Evolutionary conservation across 1,139 yeast species (phyloP), one percentile per base, ranked within the genome.

Genomic region (Blastobotrys arbuscula): DNA sequence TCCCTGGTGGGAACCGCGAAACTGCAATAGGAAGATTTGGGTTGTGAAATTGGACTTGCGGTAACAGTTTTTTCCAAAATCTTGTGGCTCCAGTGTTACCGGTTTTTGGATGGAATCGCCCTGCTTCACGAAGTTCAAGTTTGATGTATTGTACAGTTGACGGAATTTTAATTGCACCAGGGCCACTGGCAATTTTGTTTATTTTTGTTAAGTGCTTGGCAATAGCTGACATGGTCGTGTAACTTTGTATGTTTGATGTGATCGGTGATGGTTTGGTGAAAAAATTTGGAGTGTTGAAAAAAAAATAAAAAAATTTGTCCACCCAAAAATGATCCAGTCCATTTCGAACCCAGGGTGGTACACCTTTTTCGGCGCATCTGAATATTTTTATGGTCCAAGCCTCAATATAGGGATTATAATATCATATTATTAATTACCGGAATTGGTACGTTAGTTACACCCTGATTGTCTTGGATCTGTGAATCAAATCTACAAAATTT

Each of bases 31-130:
- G 76, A 31, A 85, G 63, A 39, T 72, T 70, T 28, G 92, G 92
- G 66, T 89, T 89, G 69, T 87, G 90, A 67, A 85, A 89, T 63
- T 81, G 84, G 52, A 89, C 72, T 13, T 88, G 80, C 19, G 95
- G 95, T 51, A 88, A 71, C 65, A 80, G 77, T 45, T 73, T 70
- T 59, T 78, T 79, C 94, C 95, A 85, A 67, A 89, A 86, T 55
- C 71, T 71, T 49, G 77, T 69, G 12, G 66, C 64, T 12, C 67
- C 61, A 13, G 43, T 26, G n/a, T 44, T 40, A 34, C 38, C 59
- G 20, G 45, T 34, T 24, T 48, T 44, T 18, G 44, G 38, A 18
- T 42, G 38, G 30, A 33, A 31, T 9, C 79, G 78, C 54, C 71
- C 67, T 34, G 70, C 66, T 53, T 73, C 72, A 48, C 65, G 64